Percentiles rank a stretch among this genome's conserved stretches.
Conservation (phyloP, 1,284 basidiomycete genomes). For the Coriolopsis trogii region DNA sequence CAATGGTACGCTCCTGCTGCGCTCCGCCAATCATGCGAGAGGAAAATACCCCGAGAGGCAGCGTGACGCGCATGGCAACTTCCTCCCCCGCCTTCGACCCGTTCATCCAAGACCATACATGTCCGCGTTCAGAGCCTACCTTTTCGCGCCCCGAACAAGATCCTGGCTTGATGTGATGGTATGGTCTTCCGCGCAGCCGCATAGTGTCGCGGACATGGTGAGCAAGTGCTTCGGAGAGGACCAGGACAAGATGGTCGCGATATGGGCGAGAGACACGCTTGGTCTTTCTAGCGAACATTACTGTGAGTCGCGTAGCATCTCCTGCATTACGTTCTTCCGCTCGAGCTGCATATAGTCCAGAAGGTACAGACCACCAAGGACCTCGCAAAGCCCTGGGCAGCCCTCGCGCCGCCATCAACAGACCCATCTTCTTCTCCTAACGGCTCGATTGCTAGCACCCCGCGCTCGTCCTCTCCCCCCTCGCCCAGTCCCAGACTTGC, state of each 20-base stretch:
- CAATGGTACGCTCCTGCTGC: constrained; percentile 81
- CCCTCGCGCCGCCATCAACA: constrained; percentile 34
- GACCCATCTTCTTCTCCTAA: constrained; percentile 25
- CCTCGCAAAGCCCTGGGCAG: constrained; percentile 72
- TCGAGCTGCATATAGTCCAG: constrained; percentile 42
- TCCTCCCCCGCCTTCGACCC: constrained; percentile 39
- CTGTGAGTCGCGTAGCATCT: constrained; percentile 45
- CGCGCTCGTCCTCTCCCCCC: constrained; percentile 11
- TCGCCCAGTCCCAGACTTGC: no score
- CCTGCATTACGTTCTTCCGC: background rate
- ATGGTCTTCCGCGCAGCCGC: constrained; percentile 85
- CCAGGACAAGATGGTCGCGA: constrained; percentile 51
- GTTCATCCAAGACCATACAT: constrained; percentile 74
- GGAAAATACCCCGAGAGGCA: constrained; percentile 25
- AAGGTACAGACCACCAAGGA: constrained; percentile 80
- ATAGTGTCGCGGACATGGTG: constrained; percentile 78
- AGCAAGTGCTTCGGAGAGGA: constrained; percentile 52
- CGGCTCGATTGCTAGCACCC: constrained; percentile 24
- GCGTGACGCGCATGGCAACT: constrained; percentile 13
- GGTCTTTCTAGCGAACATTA: constrained; percentile 62
- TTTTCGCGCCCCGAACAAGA: constrained; percentile 57
- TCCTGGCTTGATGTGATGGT: constrained; percentile 81
- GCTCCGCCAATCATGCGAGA: constrained; percentile 45
- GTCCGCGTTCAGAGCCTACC: constrained; percentile 61
- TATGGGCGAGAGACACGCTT: constrained; percentile 83